A percentile compares a stretch with the other conserved stretches of the same genome.
Conservation (phyloP, 805 yeast genomes). For the Blastobotrys muscicola region DNA sequence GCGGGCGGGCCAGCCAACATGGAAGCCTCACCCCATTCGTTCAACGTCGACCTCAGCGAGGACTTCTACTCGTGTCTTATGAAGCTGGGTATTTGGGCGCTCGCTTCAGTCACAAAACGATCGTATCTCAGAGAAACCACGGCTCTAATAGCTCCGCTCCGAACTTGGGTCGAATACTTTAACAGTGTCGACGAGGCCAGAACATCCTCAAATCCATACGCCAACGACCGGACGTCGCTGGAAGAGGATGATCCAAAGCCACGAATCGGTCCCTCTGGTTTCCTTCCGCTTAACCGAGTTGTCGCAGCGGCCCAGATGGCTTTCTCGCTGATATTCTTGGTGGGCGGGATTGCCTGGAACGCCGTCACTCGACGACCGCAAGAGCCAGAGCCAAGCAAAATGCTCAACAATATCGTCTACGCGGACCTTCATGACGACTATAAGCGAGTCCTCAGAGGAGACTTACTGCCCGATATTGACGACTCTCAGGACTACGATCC, state of each 20-base stretch:
- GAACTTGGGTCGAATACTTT: slow-evolving; percentile 45
- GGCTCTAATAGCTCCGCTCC: slow-evolving; percentile 36
- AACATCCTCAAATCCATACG: neutral
- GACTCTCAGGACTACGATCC: slow-evolving; percentile 27
- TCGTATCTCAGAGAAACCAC: slow-evolving; percentile 55
- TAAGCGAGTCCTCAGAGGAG: slow-evolving; percentile 18
- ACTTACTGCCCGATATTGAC: slow-evolving; percentile 32
- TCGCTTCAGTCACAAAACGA: slow-evolving; percentile 58
- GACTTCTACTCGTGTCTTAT: slow-evolving; percentile 58
- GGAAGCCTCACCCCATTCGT: slow-evolving; percentile 29
- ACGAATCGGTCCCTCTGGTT: slow-evolving; percentile 4
- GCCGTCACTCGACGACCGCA: neutral
- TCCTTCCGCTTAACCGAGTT: slow-evolving; percentile 8
- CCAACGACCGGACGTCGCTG: slow-evolving; percentile 5
- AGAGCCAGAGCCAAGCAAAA: neutral
- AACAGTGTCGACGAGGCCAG: slow-evolving; percentile 2
- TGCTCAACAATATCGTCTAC: slow-evolving; percentile 9
- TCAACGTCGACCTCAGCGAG: slow-evolving; percentile 36
- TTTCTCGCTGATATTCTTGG: slow-evolving; percentile 4
- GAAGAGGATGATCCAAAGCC: slow-evolving; percentile 38
- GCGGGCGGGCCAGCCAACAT: slow-evolving; percentile 37
- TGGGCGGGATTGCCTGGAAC: slow-evolving; percentile 3
- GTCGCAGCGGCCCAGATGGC: slow-evolving; percentile 10
- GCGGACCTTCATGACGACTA: slow-evolving; percentile 11
- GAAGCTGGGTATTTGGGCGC: slow-evolving; percentile 51